Evolutionary conservation across 1,139 yeast genomes (phyloP), one percentile per base, ranked within the genome.

Genomic region (Hyphopichia wangnamkhiaoensis): DNA sequence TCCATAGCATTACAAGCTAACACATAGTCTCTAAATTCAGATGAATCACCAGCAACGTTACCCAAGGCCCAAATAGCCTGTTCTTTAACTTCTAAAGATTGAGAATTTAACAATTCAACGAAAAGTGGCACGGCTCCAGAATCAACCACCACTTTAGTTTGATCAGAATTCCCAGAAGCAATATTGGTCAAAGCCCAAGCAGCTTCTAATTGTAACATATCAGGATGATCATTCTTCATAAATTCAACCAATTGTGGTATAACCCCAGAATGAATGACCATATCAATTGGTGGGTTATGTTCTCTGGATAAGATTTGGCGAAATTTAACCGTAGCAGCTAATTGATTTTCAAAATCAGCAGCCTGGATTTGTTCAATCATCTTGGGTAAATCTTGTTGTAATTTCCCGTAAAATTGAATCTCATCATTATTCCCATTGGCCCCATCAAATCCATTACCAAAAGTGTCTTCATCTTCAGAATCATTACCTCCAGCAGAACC

Each of bases 11-110:
- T 84, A 54, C 90, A 84, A 34, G 75, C 69, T 53, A 93, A 75
- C 31, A 93, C 98, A 53, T 76, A 83, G 66, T 93, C 98, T 68
- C 98, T 81, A 72, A 84, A 89, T 40, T 75, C 75, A 14, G 96
- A 78, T 16, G 96, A 87, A 63, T 93, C 98, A 65, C 98, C 98
- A 23, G 98, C 98, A 62, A 93, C 96, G 63, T 93, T 94, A 65
- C 98, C 98, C 53, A 93, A 74, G 28, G 98, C 98, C 98, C 98
- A 93, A 52, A 93, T 93, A 16, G 98, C 98, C 70, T 93, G 98
- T 62, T 93, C 98, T 65, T 89, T 88, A 43, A 94, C 97, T 59
- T 94, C 98, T 41, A 83, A 72, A 36, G 95, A 88, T 45, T 80
- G 82, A 5, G 96, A 85, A 53, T 79, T 76, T 53, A 94, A 76